A percentile compares a stretch with the other conserved stretches of the same genome.
Conservation (phyloP, 495 filamentous ascomycete species). For the Daldinia concentrica region DNA sequence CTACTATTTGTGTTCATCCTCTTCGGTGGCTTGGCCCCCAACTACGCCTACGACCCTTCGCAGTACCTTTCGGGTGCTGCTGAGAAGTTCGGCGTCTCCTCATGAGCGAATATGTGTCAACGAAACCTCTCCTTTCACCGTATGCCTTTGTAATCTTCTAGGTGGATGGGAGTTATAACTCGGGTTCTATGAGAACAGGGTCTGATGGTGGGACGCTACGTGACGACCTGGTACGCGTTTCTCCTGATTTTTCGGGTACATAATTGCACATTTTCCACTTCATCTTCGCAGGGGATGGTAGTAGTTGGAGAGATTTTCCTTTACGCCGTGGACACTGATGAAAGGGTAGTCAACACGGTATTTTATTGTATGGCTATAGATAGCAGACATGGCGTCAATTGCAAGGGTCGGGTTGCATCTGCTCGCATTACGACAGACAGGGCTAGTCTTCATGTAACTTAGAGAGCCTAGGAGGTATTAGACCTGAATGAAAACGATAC, state of each 20-base stretch:
- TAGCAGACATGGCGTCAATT: constrained; percentile 37
- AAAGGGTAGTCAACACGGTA: constrained; percentile 19
- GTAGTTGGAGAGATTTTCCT: constrained; percentile 41
- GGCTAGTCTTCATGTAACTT: constrained; percentile 42
- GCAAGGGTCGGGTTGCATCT: constrained; percentile 40
- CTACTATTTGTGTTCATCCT: constrained; percentile 73
- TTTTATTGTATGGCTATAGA: constrained; percentile 38
- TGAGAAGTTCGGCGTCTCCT: constrained; percentile 56
- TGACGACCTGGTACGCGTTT: constrained; percentile 30
- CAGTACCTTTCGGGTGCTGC: constrained; percentile 57
- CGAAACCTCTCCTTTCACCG: constrained; percentile 31
- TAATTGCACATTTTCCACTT: constrained; percentile 41
- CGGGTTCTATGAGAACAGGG: constrained; percentile 19
- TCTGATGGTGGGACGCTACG: constrained; percentile 37
- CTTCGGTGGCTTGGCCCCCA: constrained; percentile 64
- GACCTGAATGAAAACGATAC: constrained; percentile 33
- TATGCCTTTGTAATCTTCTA: constrained; percentile 49
- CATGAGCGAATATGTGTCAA: constrained; percentile 36
- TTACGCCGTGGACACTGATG: constrained; percentile 34
- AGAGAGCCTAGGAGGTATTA: constrained; percentile 32
- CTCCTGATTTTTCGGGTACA: constrained; percentile 45
- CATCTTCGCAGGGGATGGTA: constrained; percentile 25
- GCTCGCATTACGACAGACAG: constrained; percentile 39
- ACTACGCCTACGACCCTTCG: constrained; percentile 58
- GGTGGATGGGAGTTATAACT: constrained; percentile 25